A percentile compares a stretch with the other conserved stretches of the same genome.
Evolutionary conservation across 257 asterid genomes (phyloP).

Genomic region (Solanum stenotomum): DNA sequence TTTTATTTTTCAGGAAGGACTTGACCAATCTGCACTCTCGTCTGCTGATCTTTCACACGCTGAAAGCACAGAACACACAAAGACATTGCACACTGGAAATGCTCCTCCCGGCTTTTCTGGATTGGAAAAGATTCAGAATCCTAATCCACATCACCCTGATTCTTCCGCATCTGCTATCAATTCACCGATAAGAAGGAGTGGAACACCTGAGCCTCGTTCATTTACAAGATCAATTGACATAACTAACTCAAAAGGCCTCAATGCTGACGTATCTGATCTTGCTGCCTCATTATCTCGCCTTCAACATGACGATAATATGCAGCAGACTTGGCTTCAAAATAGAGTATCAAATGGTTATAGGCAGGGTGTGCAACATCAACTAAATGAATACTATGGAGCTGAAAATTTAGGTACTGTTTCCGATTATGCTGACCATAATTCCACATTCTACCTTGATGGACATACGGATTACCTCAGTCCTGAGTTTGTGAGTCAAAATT

Average conservation of each 20-base stretch:
- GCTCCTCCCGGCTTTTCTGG: conserved; percentile 10
- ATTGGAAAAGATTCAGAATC: conserved; percentile 4
- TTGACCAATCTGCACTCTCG: conserved; percentile 29
- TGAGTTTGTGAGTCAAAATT: conserved; percentile 24
- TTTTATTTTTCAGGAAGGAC: conserved; percentile 48
- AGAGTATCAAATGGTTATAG: conserved; percentile 21
- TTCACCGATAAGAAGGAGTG: conserved; percentile 12
- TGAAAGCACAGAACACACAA: conserved; percentile 27
- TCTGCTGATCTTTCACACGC: conserved; percentile 32
- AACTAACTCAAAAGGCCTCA: conserved; percentile 13
- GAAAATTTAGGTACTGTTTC: conserved; percentile 26
- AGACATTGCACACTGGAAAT: conserved; percentile 1
- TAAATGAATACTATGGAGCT: conserved; percentile 25
- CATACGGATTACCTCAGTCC: conserved; percentile 29
- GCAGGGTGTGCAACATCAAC: conserved; percentile 29
- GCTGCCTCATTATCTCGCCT: conserved; percentile 30
- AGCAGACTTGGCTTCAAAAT: conserved; percentile 18
- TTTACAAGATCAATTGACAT: conserved; percentile 7
- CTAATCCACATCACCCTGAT: conserved; percentile 1
- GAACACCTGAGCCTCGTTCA: conserved; percentile 17
- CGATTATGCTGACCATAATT: conserved; percentile 13
- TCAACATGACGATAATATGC: conserved; percentile 18
- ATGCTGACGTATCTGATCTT: conserved; percentile 33
- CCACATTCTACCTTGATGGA: conserved; percentile 25
- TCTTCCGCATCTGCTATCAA: conserved; percentile 10